phyloP scores from a whole-genome alignment of 805 yeast genomes.

The Candida ovalis region DNA sequence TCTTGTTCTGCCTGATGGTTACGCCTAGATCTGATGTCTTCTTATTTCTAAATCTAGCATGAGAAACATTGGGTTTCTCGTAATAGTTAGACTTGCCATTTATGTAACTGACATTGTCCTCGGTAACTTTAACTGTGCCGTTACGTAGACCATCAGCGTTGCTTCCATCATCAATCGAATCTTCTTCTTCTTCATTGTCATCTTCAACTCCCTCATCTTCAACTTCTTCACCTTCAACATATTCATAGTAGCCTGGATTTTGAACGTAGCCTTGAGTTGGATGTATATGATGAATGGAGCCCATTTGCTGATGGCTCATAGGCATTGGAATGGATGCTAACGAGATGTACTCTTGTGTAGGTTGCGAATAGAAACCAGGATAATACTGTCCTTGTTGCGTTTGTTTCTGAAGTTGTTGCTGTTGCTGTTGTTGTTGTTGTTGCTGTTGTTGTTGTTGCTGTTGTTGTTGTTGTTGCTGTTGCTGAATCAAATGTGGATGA shows the following conservation, averaged over 20 bases:
- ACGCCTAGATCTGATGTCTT: background rate
- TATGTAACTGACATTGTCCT: conserved; percentile 6
- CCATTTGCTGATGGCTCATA: background rate
- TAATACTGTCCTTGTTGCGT: background rate
- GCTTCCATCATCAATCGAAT: background rate
- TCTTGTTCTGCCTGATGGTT: background rate
- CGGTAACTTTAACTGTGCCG: conserved; percentile 1
- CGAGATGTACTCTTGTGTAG: background rate
- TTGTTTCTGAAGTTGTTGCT: background rate
- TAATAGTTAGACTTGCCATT: conserved; percentile 9
- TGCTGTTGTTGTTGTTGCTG: conserved; percentile 3
- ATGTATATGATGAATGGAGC: background rate
- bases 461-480: background rate
- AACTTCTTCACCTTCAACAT: background rate
- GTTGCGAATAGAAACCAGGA: background rate
- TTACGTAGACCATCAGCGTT: background rate
- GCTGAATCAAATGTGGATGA: background rate
- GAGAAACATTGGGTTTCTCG: background rate
- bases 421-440: background rate
- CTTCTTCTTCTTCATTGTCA: background rate
- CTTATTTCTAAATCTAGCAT: background rate
- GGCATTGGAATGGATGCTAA: background rate
- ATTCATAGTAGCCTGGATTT: background rate
- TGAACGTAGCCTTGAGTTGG: background rate
- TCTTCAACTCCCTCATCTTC: background rate